phyloP scores from a whole-genome alignment of 2,329 filamentous ascomycete genomes.

The Knufia fluminis region DNA sequence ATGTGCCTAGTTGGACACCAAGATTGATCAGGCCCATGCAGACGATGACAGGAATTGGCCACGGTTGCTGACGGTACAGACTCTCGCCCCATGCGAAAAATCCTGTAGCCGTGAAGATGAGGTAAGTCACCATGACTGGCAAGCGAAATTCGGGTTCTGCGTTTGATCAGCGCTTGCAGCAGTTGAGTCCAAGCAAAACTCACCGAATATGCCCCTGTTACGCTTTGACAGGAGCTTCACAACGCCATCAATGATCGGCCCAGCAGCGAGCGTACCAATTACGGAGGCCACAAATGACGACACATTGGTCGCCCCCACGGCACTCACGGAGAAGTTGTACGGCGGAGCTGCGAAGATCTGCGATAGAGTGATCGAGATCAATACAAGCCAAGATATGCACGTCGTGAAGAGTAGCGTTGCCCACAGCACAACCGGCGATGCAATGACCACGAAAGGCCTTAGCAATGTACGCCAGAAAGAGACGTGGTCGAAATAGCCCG shows the following conservation, averaged over 20 bases:
- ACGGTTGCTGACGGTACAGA: slow-evolving; percentile 24
- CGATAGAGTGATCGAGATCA: slow-evolving; percentile 42
- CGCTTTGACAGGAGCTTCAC: slow-evolving; percentile 40
- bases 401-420: slow-evolving; percentile 33
- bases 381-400: slow-evolving; percentile 29
- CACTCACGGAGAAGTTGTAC: slow-evolving; percentile 43
- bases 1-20: slow-evolving; percentile 32
- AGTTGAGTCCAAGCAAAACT: slow-evolving; percentile 21
- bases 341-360: slow-evolving; percentile 47
- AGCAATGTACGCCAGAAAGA: slow-evolving; percentile 31
- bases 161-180: slow-evolving; percentile 17
- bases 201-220: slow-evolving; percentile 44
- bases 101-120: slow-evolving; percentile 48
- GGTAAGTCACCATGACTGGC: slow-evolving; percentile 48
- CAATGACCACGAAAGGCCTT: slow-evolving; percentile 30
- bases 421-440: slow-evolving; percentile 32
- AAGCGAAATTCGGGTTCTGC: slow-evolving; percentile 52
- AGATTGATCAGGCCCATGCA: slow-evolving; percentile 31
- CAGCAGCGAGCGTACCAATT: slow-evolving; percentile 47
- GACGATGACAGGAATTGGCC: slow-evolving; percentile 30
- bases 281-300: slow-evolving; percentile 46
- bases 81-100: slow-evolving; percentile 40
- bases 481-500: slow-evolving; percentile 31
- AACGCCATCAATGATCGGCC: slow-evolving; percentile 49
- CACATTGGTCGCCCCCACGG: slow-evolving; percentile 49